These are phyloP conservation scores for Eucalyptus brandiana DNA, from an alignment of 345 rosid genomes.

Conservation along the genomic window DNA sequence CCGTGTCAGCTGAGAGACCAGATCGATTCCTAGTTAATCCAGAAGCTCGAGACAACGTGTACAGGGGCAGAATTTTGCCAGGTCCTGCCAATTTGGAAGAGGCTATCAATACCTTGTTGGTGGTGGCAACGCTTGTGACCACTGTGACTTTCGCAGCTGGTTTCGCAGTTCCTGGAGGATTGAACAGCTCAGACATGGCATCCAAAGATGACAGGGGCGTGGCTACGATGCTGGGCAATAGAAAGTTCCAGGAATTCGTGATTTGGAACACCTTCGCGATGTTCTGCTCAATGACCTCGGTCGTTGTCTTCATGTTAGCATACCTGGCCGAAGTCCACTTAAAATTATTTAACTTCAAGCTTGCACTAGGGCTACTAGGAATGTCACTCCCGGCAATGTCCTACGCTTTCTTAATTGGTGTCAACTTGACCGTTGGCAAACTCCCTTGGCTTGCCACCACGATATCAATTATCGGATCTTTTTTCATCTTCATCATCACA, in stretches of 20 bases:
- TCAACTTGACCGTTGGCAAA: background rate
- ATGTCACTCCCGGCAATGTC: background rate
- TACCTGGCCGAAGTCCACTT: rapidly evolving
- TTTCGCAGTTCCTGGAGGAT: background rate
- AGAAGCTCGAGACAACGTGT: too few species aligned
- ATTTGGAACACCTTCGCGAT: background rate
- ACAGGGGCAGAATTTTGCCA: background rate
- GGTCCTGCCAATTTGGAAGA: rapidly evolving
- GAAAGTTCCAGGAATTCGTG: background rate
- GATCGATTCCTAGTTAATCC: background rate
- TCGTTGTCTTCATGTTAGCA: background rate
- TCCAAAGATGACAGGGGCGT: background rate
- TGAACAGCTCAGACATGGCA: background rate
- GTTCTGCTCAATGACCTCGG: background rate
- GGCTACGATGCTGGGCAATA: background rate
- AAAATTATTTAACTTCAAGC: rapidly evolving
- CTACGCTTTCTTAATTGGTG: background rate
- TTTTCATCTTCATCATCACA: background rate
- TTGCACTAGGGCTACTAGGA: rapidly evolving
- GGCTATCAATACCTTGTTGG: rapidly evolving
- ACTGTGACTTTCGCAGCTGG: background rate
- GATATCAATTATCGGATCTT: background rate
- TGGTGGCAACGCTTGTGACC: background rate
- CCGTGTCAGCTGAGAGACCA: rapidly evolving
- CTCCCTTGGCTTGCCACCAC: background rate